Evolutionary conservation across 495 filamentous ascomycete species (phyloP).

Genomic region (Physcia stellaris): DNA sequence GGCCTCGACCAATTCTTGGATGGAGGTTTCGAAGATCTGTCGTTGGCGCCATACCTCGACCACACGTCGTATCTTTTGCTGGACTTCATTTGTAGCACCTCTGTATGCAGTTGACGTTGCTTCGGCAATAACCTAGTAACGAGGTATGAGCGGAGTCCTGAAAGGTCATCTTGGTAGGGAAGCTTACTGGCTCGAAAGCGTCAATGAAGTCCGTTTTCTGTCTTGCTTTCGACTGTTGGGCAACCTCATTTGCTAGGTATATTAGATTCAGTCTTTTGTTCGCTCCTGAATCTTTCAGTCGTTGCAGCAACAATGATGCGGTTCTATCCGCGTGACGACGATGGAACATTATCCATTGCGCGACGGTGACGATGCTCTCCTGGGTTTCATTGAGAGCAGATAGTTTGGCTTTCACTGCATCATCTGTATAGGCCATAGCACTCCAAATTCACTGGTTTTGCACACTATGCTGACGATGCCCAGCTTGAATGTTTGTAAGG

Average conservation of each 20-base stretch:
- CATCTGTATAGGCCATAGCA: constrained; percentile 87
- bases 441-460: no score
- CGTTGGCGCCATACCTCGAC: constrained; percentile 89
- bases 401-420: constrained; percentile 85
- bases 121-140: constrained; percentile 80
- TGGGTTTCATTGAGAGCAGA: constrained; percentile 91
- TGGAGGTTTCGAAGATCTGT: constrained; percentile 65
- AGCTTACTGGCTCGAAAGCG: constrained; percentile 82
- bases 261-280: constrained; percentile 81
- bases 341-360: constrained; percentile 99
- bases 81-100: constrained; percentile 67
- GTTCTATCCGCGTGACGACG: constrained; percentile 63
- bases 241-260: constrained; percentile 94
- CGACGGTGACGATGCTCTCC: constrained; percentile 85
- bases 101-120: constrained; percentile 75
- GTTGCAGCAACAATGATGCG: constrained; percentile 76
- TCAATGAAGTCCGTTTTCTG: constrained; percentile 82
- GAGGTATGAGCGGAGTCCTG: no score
- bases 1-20: constrained; percentile 65
- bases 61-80: constrained; percentile 74
- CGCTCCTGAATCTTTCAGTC: constrained; percentile 69
- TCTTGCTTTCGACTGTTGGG: constrained; percentile 84
- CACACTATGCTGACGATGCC: no score
- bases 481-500: no score
- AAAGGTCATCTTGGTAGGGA: no score